Conservation (phyloP, 83 land plant genomes). For the Thuja plicata region DNA sequence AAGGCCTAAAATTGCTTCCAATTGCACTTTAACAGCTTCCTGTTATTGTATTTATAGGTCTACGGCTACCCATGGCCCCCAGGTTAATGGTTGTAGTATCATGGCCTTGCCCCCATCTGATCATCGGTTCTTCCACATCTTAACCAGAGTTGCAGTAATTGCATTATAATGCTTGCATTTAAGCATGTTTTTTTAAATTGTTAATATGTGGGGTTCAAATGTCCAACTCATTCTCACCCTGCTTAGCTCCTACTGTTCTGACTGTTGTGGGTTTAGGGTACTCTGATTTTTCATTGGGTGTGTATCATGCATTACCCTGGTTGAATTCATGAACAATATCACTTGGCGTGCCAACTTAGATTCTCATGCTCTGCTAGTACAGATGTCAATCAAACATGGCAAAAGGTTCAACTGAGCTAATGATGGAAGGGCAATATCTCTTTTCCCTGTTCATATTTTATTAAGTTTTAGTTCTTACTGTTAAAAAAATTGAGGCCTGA, state of each 20-base stretch:
- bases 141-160: neutral
- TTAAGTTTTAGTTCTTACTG: too few relatives aligned
- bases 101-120: neutral
- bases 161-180: neutral
- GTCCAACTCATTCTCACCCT: neutral
- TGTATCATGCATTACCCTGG: neutral
- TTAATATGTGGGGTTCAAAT: neutral
- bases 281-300: neutral
- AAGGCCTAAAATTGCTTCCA: neutral
- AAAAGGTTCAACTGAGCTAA: too few relatives aligned
- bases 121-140: neutral
- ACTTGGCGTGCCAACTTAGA: neutral
- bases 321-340: neutral
- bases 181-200: too few relatives aligned
- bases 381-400: neutral
- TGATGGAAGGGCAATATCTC: too few relatives aligned
- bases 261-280: neutral
- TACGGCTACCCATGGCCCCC: neutral
- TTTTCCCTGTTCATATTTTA: too few relatives aligned
- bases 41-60: neutral
- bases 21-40: neutral
- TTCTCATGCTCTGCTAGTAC: neutral
- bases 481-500: neutral
- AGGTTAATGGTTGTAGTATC: neutral
- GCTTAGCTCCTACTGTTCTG: neutral